phyloP scores from a whole-genome alignment of 805 yeast species.

The Jamesozyma rosinii region DNA sequence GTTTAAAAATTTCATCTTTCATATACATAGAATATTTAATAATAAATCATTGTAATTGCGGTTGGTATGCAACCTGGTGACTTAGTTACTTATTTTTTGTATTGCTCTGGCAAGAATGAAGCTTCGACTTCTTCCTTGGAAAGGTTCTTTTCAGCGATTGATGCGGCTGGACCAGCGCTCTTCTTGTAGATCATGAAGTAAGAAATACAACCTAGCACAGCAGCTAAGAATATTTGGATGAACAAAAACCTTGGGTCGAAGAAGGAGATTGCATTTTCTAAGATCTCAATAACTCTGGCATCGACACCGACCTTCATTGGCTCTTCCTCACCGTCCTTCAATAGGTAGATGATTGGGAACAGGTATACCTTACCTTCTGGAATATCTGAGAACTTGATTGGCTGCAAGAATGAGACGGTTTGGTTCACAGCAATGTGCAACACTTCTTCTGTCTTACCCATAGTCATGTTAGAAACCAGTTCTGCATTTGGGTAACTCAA shows the following conservation, averaged over 20 bases:
- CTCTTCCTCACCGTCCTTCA: conserved; percentile 36
- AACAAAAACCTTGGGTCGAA: conserved; percentile 66
- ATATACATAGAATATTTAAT: too few relatives aligned
- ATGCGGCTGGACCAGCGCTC: background rate
- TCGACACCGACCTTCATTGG: conserved; percentile 48
- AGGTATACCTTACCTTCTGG: conserved; percentile 48
- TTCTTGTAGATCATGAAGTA: conserved; percentile 26
- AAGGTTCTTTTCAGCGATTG: background rate
- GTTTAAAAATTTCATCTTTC: too few relatives aligned
- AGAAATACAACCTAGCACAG: conserved; percentile 40
- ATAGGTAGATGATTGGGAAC: conserved; percentile 50
- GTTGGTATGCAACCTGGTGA: too few relatives aligned
- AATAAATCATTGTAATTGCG: too few relatives aligned
- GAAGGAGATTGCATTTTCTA: conserved; percentile 57
- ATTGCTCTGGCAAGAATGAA: conserved; percentile 7
- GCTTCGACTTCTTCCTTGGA: background rate
- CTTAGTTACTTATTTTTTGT: conserved; percentile 7
- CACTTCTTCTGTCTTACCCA: conserved; percentile 53
- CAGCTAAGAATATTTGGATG: conserved; percentile 46
- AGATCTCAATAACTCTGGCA: conserved; percentile 48
- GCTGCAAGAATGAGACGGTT: conserved; percentile 44
- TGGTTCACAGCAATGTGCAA: conserved; percentile 43
- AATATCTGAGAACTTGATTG: conserved; percentile 44
- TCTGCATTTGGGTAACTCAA: conserved; percentile 46
- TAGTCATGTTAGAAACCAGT: conserved; percentile 51